These are phyloP conservation scores for Pleurotus djamor DNA, from an alignment of 768 basidiomycete genomes.

Conservation along the genomic window DNA sequence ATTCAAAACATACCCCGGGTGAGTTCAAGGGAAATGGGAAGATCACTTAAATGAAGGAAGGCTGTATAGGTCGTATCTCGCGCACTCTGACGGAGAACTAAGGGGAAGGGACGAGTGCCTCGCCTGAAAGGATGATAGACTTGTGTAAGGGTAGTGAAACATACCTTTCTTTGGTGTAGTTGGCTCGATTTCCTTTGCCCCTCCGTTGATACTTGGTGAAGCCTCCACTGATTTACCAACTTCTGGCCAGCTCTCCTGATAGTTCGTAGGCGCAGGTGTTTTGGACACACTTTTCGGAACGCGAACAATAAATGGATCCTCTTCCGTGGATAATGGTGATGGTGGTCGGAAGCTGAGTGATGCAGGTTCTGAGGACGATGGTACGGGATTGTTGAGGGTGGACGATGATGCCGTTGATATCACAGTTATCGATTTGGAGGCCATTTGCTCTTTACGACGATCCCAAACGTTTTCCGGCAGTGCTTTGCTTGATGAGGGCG, in stretches of 20 bases:
- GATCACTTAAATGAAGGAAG: background rate
- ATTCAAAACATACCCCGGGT: background rate
- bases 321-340: background rate
- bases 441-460: conserved; percentile 23
- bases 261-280: conserved; percentile 22
- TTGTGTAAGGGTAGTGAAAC: conserved; percentile 9
- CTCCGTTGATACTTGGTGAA: conserved; percentile 9
- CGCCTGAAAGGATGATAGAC: background rate
- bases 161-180: conserved; percentile 22
- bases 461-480: conserved; percentile 27
- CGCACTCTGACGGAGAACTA: background rate
- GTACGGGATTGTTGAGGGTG: background rate
- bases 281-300: conserved; percentile 4
- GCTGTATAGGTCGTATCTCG: too few relatives aligned
- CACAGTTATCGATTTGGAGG: conserved; percentile 4
- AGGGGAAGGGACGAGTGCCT: background rate
- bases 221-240: conserved; percentile 29
- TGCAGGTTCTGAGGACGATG: background rate
- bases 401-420: background rate
- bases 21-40: background rate
- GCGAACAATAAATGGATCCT: conserved; percentile 9
- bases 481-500: conserved; percentile 11
- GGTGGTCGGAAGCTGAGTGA: background rate
- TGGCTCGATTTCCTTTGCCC: conserved; percentile 6
- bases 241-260: conserved; percentile 43